phyloP scores from a whole-genome alignment of 2,329 filamentous ascomycete species.

The Orbilia blumenaviensis region DNA sequence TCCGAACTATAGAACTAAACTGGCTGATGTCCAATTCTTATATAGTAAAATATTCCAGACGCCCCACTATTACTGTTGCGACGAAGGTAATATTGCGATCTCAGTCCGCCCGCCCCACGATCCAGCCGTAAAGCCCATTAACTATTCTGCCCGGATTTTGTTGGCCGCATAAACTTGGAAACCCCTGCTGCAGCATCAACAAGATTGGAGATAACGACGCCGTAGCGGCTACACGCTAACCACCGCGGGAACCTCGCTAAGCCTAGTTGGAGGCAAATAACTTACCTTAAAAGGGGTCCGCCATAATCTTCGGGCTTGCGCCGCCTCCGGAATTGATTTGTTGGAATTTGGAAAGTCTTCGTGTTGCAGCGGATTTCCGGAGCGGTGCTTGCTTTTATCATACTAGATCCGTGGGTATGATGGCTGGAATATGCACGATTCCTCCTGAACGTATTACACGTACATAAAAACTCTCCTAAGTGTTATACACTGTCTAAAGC shows the following conservation, averaged over 20 bases:
- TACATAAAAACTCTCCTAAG: not conserved
- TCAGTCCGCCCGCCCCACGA: not conserved
- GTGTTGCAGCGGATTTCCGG: slow-evolving; percentile 9
- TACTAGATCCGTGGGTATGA: not conserved
- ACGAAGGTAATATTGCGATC: not conserved
- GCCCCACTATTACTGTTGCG: not conserved
- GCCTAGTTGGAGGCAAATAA: not conserved
- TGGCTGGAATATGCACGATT: not conserved
- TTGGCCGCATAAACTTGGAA: not conserved
- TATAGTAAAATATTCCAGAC: not conserved
- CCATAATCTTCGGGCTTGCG: not conserved
- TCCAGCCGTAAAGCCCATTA: not conserved
- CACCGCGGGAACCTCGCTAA: not conserved
- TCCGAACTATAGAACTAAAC: not conserved
- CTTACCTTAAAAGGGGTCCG: not conserved
- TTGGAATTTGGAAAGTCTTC: slow-evolving; percentile 11
- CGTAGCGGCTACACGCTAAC: slow-evolving; percentile 2
- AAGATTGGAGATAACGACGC: slow-evolving; percentile 1
- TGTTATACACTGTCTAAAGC: not conserved
- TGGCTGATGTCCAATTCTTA: not conserved
- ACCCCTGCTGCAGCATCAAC: not conserved
- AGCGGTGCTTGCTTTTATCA: slow-evolving; percentile 13
- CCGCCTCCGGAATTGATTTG: not conserved
- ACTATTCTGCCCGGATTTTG: not conserved
- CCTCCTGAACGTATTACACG: not conserved